phyloP scores from a whole-genome alignment of 495 filamentous ascomycete genomes.

The Thermothielavioides terrestris region DNA sequence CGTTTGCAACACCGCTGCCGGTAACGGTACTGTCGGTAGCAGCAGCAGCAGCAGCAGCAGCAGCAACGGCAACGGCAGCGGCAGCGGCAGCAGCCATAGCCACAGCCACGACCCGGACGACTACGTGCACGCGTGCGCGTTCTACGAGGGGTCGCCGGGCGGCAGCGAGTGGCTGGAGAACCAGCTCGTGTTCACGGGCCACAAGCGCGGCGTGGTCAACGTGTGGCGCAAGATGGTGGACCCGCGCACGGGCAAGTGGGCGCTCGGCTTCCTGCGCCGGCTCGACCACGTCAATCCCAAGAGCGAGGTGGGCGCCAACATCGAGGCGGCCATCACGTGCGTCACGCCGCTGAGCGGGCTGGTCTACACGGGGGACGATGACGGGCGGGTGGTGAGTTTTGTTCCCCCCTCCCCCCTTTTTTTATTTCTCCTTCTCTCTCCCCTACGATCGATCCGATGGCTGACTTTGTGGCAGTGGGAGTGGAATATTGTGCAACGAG shows the following conservation, averaged over 20 bases:
- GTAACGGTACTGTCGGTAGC: no score
- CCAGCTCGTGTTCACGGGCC: conserved; percentile 80
- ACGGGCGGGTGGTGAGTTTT: conserved; percentile 61
- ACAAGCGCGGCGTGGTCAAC: conserved; percentile 75
- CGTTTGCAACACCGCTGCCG: no score
- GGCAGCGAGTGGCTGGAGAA: conserved; percentile 90
- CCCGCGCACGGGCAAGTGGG: conserved; percentile 35
- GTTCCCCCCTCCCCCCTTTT: no score
- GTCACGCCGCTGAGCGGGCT: conserved; percentile 74
- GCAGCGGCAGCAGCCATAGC: neutral
- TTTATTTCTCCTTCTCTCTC: neutral
- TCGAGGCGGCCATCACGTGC: conserved; percentile 75
- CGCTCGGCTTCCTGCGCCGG: conserved; percentile 53
- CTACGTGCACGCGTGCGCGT: conserved; percentile 69
- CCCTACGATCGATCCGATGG: no score
- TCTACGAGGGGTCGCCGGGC: conserved; percentile 68
- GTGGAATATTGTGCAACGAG: conserved; percentile 75
- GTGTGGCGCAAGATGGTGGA: conserved; percentile 48
- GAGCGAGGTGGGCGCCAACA: conserved; percentile 65
- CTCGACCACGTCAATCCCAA: conserved; percentile 73
- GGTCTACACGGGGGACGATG: conserved; percentile 91
- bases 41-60: no score
- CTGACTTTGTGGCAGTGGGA: conserved; percentile 55
- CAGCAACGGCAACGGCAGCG: no score
- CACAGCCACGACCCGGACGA: conserved; percentile 47